Evolutionary conservation across 2,329 filamentous ascomycete species (phyloP).

Genomic region (Penicillium sp.): DNA sequence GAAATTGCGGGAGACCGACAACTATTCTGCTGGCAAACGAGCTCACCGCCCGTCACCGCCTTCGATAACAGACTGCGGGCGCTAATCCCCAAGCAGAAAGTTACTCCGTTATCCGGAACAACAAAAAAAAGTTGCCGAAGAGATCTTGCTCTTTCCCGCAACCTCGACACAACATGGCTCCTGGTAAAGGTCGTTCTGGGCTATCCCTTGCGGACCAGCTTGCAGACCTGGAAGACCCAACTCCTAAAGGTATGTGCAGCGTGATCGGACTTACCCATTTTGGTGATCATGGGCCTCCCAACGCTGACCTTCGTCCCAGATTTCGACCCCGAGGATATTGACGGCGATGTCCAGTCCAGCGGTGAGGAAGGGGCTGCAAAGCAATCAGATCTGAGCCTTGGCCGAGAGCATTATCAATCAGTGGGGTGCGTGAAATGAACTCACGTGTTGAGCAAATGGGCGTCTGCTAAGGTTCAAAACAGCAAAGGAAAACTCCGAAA

Average conservation of each 20-base stretch:
- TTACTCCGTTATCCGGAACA: constrained; percentile 28
- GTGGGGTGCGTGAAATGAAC: constrained; percentile 60
- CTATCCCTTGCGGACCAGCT: constrained; percentile 62
- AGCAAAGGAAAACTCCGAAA: constrained; percentile 83
- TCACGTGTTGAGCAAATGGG: constrained; percentile 3
- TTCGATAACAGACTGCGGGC: background rate
- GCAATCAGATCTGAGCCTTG: constrained; percentile 51
- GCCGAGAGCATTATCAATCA: constrained; percentile 82
- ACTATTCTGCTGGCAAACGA: constrained; percentile 13
- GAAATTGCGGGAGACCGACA: background rate
- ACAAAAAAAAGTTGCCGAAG: constrained; percentile 27
- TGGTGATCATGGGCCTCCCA: background rate
- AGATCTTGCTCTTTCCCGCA: constrained; percentile 8
- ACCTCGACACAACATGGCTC: constrained; percentile 27
- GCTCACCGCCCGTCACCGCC: constrained; percentile 9
- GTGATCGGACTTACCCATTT: background rate
- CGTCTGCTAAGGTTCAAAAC: constrained; percentile 16
- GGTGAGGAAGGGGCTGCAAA: constrained; percentile 58
- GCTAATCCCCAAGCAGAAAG: constrained; percentile 15
- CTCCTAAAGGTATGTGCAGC: constrained; percentile 58
- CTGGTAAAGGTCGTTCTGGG: constrained; percentile 51
- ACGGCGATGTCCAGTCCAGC: constrained; percentile 58
- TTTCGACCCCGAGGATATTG: constrained; percentile 73
- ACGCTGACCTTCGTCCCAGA: constrained; percentile 53
- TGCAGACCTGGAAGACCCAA: constrained; percentile 62